phyloP scores from a whole-genome alignment of 257 asterid genomes.

The Nicotiana sylvestris region DNA sequence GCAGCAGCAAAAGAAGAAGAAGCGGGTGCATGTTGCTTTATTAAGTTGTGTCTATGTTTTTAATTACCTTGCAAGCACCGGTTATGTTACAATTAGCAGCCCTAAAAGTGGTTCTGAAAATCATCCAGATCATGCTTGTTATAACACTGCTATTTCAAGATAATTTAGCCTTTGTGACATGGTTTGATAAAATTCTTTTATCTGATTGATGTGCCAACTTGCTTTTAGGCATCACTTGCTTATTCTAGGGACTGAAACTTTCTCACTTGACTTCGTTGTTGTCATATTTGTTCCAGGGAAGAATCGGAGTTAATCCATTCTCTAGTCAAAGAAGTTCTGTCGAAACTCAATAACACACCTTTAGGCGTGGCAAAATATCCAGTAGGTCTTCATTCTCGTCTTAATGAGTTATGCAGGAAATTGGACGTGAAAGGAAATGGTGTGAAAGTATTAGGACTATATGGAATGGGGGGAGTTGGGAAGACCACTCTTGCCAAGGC shows the following conservation, averaged over 20 bases:
- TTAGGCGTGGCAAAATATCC: constrained; percentile 25
- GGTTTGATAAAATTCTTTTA: no score
- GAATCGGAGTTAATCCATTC: constrained; percentile 17
- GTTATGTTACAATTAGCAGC: no score
- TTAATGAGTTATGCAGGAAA: constrained; percentile 9
- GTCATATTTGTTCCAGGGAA: constrained; percentile 18
- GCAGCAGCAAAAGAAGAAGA: no score
- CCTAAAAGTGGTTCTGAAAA: no score
- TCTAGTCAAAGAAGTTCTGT: constrained; percentile 14
- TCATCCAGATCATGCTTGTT: no score
- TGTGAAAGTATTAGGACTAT: constrained; percentile 13
- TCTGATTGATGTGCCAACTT: no score
- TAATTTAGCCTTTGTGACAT: no score
- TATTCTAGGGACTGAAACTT: background rate
- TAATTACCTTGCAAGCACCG: no score
- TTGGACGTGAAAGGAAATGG: constrained; percentile 17
- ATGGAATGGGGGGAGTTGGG: constrained; percentile 38
- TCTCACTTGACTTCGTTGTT: background rate
- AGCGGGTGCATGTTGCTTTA: no score
- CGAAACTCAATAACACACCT: constrained; percentile 24
- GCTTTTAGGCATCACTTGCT: no score
- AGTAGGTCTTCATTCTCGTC: constrained; percentile 27
- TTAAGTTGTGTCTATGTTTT: no score
- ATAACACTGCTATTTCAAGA: no score
- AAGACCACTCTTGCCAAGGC: constrained; percentile 31